Base-by-base conservation (phyloP, 2,329 filamentous ascomycete genomes). In the Ceratocystis colombiana region DNA sequence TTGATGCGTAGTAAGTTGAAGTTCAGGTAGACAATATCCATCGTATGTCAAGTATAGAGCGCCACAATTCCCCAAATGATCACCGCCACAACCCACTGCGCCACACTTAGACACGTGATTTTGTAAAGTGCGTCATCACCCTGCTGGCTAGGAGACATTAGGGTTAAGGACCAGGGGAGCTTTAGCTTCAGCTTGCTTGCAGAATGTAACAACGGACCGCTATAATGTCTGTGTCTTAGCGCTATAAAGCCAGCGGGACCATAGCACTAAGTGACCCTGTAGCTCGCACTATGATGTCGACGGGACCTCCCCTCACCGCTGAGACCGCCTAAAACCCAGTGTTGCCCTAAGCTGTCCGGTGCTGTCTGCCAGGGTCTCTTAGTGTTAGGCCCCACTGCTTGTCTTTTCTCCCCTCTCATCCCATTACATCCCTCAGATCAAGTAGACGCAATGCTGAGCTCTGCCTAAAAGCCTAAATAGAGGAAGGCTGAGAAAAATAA, bases 361-460 rank as follows among this genome's bases (percentile, higher is more conserved):
- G 37, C 37, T 15, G 37, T 41, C 3, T 41, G 37, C 37, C 37
- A 41, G 37, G 37, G 37, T 41, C 37, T 41, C 37, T 15, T 15
- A 4, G 37, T 15, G 33, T 37, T 37, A 12, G 33, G 33, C n/a
- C 46, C 46, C 46, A 50, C 10, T 50, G 7, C n/a, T 6, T 7
- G 48, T 53, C 22, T 53, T n/a, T 20, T n/a, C n/a, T 53, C 48
- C 48, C n/a, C n/a, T 12, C 22, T 20, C 17, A 41, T 41, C 37
- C 12, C 37, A 41, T 15, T 41, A 41, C 10, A 15, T 5, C n/a
- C 10, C 22, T 22, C n/a, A 53, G n/a, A 22, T 53, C n/a, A 53
- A 53, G 48, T 20, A 53, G 48, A 53, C 48, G 48, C 48, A 53
- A 53, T n/a, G n/a, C 48, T 53, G 48, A 53, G n/a, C 48, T 20